Evolutionary conservation across 192 early-diverging fungal genomes (phyloP).

Genomic region (Backusella psychrophila): DNA sequence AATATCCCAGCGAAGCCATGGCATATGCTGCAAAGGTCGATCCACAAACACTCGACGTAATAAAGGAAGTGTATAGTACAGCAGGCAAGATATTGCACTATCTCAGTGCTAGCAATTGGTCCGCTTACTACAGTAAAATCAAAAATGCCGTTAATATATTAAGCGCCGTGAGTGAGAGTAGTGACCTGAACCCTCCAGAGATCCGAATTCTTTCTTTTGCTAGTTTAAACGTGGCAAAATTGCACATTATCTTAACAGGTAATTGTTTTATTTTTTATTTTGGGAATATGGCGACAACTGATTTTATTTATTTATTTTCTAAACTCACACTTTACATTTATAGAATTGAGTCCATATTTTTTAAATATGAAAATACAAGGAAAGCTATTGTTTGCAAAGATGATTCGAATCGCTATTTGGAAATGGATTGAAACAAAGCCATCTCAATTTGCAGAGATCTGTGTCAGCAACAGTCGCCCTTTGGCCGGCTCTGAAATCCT

Average conservation of each 20-base stretch:
- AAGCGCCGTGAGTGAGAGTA: slow-evolving; percentile 9
- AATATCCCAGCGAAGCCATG: slow-evolving; percentile 10
- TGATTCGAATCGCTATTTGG: slow-evolving; percentile 84
- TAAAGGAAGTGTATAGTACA: slow-evolving; percentile 69
- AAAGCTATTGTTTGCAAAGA: slow-evolving; percentile 69
- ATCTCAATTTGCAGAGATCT: slow-evolving; percentile 74
- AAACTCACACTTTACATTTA: neutral
- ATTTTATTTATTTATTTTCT: no score
- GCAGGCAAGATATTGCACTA: slow-evolving; percentile 84
- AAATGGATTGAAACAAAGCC: slow-evolving; percentile 87
- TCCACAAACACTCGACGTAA: slow-evolving; percentile 36
- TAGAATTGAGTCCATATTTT: slow-evolving; percentile 52
- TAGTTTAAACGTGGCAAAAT: slow-evolving; percentile 43
- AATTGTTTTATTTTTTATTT: slow-evolving; percentile 41
- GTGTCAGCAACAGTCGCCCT: slow-evolving; percentile 50
- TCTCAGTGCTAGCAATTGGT: slow-evolving; percentile 89
- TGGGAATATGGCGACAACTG: neutral
- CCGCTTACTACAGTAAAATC: slow-evolving; percentile 69
- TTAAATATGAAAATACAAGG: slow-evolving; percentile 59
- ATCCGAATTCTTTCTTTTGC: slow-evolving; percentile 16
- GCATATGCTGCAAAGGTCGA: neutral
- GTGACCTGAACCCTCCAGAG: slow-evolving; percentile 13
- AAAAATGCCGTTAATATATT: slow-evolving; percentile 38
- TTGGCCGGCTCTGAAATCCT: slow-evolving; percentile 68
- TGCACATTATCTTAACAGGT: slow-evolving; percentile 54